Evolutionary conservation across 305 asterid genomes (phyloP), one percentile per base, ranked within the genome.

Genomic region (Lippia alba): DNA sequence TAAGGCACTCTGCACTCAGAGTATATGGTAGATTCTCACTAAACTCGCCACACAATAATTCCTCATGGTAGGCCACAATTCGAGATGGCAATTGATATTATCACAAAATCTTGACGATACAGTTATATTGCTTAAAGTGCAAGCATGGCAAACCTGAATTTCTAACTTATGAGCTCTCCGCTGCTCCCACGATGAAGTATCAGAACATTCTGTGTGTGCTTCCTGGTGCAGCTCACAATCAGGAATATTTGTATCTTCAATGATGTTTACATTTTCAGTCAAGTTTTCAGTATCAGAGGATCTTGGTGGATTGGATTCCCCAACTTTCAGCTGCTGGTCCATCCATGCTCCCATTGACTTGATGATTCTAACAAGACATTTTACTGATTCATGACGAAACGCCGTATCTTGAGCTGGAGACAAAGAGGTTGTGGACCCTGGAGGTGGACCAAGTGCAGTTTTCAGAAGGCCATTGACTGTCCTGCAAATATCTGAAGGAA

Each of bases 391-490:
- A 79, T 86, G 90, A 65, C 96, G 98, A 81, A 95, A 91, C 45
- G 98, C 87, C 79, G 83, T 80, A 77, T 95, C 99, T 76, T 95
- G 99, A 76, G 82, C 91, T 44, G 94, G 96, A 71, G 98, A 85
- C 87, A 95, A 82, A 70, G 91, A 81, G 70, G 96, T 83, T 34
- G 90, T 71, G 12, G 98, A 92, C 73, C 98, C 99, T 77, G 99
- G 85, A 63, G 98, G 96, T 46, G 98, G 97, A 73, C 99, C 99
- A 67, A 91, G 85, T 69, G 99, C 94, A 75, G 99, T 95, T 87
- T 92, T 95, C 61, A 92, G 92, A 73, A 95, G 99, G 69, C 99
- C 99, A 74, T 90, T 95, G 75, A 86, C 99, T 78, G 96, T 89
- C 90, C 99, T 95, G 97, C 90, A 85, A 84, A 79, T 70, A 84